Evolutionary conservation across 75 land plant genomes (phyloP), one percentile per base, ranked within the genome.

Genomic region (Cupressus sempervirens): DNA sequence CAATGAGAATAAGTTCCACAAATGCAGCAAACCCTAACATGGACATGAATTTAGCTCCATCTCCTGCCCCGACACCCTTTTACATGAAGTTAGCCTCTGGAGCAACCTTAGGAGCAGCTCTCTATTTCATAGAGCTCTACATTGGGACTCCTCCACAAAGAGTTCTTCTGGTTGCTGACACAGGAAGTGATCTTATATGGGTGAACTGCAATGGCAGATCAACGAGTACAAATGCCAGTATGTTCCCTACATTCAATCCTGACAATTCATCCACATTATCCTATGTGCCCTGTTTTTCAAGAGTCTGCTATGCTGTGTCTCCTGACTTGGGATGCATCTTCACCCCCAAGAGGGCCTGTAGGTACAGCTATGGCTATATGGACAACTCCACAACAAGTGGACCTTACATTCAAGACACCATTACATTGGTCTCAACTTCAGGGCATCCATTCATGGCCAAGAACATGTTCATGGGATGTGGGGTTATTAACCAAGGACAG

Each of bases 131-230:
- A 9, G 73, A 74, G 75, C 54, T 94, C 46, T 88, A 70, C 23
- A 72, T 94, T 0, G 96, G 96, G 10, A 92, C 95, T 3, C 95
- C 96, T 30, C 81, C 92, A 56, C 91, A 91, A 89, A 83, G 72
- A 65, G 85, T 89, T 86, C 40, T 72, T 5, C 87, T 91, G 67
- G 82, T 93, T 13, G 91, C 85, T 7, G 96, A 94, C 88, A 93
- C 96, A 3, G 96, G 96, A 30, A 92, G 93, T 84, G 96, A 93
- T 84, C 90, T 94, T 26, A 88, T 92, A 16, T 94, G 96, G 96
- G 87, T 92, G 74, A 95, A 87, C 30, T 93, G 95, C 87, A 70
- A 30, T 26, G 52, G 16, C 83, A 79, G 32, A 54, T 34, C 85
- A 7, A 46, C 82, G 38, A 38, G n/a, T n/a, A n/a, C n/a, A 48